Percentiles rank a stretch among this genome's conserved stretches.
These are phyloP conservation scores for Tausonia pullulans DNA, from an alignment of 1,284 basidiomycete genomes.

Conservation along the genomic window DNA sequence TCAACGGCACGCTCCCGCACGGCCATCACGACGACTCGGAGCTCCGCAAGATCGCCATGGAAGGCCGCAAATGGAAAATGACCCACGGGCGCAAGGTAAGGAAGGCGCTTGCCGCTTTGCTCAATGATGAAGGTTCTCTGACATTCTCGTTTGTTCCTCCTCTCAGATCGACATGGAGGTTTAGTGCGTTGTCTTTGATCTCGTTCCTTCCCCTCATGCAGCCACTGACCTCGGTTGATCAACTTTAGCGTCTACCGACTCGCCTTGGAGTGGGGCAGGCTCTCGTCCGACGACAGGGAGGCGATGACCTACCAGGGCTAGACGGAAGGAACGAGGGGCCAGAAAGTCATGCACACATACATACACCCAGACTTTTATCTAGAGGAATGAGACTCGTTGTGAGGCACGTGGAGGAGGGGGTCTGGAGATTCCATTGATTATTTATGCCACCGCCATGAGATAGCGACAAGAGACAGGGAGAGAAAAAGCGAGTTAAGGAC, in stretches of 20 bases:
- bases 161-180: slow-evolving; percentile 70
- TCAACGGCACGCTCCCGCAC: slow-evolving; percentile 34
- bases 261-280: slow-evolving; percentile 74
- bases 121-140: too few relatives aligned
- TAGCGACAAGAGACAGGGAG: too few relatives aligned
- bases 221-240: neutral
- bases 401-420: neutral
- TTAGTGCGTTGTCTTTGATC: slow-evolving; percentile 34
- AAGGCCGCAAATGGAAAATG: slow-evolving; percentile 80
- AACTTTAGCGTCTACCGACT: slow-evolving; percentile 64
- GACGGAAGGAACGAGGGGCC: neutral
- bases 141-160: too few relatives aligned
- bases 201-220: slow-evolving; percentile 40
- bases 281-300: slow-evolving; percentile 72
- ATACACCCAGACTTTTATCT: too few relatives aligned
- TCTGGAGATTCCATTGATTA: too few relatives aligned
- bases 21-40: slow-evolving; percentile 56
- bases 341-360: too few relatives aligned
- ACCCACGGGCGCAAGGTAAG: slow-evolving; percentile 52
- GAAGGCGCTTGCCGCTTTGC: too few relatives aligned
- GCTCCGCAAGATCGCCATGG: slow-evolving; percentile 66
- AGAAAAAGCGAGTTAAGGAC: too few relatives aligned
- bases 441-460: too few relatives aligned
- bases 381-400: neutral
- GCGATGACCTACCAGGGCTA: slow-evolving; percentile 38